Evolutionary conservation across 2,329 filamentous ascomycete species (phyloP), one percentile per base, ranked within the genome.

Genomic region (Neopestalotiopsis sp.): DNA sequence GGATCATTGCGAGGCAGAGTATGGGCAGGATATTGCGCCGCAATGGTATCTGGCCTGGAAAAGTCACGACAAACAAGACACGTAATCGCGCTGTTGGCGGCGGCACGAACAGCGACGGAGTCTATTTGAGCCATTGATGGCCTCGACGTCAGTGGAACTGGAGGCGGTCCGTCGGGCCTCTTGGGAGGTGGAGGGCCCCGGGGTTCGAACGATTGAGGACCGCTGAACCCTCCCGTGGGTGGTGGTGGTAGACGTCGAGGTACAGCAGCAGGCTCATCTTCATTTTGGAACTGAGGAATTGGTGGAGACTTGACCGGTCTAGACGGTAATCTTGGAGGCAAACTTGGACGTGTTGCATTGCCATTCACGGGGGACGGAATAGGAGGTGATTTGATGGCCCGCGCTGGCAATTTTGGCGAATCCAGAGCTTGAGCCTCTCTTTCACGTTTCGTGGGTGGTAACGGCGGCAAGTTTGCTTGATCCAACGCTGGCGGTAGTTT

Each of bases 1-100:
- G 92, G 90, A 59, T 89, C 86, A 17, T 84, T 81, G 20, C 84
- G 82, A 4, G 94, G 94, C 20, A 98, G 86, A 1, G 89, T 88
- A 59, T 91, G 81, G 38, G 90, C 85, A 4, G 95, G 94, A 76
- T 94, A 94, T 72, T 89, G 90, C 5, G 92, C 87, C 4, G 94
- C 95, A 72, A 97, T 91, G 14, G 81, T 80, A 80, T 98, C 96
- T 0, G 94, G 92, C 0, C 82, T 90, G 6, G 93, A 94, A 80
- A 97, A 98, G 81, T 98, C 95, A 72, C 95, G 90, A 78, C 96
- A 98, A 69, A 90, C 83, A 66, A 97, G 85, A 78, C 96, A 98
- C 20, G 70, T 72, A 7, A 72, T 72, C 24, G 74, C 71, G 13
- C 78, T 67, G 14, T 74, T 74, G 10, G 76, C 70, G 13, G 76